Base-by-base conservation (phyloP, 78 protist species). In the Cavenderia fasciculata region DNA sequence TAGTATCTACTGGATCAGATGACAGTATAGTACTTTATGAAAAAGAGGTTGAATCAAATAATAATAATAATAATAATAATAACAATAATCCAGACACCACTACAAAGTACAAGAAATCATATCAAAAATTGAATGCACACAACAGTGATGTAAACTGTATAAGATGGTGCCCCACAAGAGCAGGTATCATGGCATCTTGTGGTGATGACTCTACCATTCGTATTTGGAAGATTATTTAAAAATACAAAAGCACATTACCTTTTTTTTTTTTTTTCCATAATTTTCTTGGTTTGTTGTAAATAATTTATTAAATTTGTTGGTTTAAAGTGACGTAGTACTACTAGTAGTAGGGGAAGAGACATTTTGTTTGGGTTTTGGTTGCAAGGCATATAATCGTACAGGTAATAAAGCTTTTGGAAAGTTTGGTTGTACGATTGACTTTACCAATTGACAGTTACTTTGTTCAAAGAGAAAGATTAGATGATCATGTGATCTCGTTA, bases 221-320 rank as follows among this genome's bases (percentile, higher is more conserved):
- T 62, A 41, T 96, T n/a, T 96, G 97, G 97, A 23, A 25, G 31
- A 52, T 89, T 74, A n/a, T n/a, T n/a, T n/a, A n/a, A n/a, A n/a
- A n/a, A n/a, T n/a, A n/a, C n/a, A n/a, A n/a, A n/a, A n/a, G n/a
- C n/a, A n/a, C n/a, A n/a, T n/a, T n/a, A n/a, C n/a, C n/a, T n/a
- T n/a, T n/a, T n/a, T n/a, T n/a, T n/a, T n/a, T n/a, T n/a, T n/a
- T n/a, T n/a, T n/a, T n/a, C n/a, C n/a, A n/a, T n/a, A n/a, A n/a
- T n/a, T n/a, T n/a, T n/a, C n/a, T n/a, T n/a, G n/a, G n/a, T n/a
- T n/a, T n/a, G n/a, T n/a, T n/a, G n/a, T n/a, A n/a, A n/a, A n/a
- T n/a, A n/a, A n/a, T n/a, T n/a, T n/a, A n/a, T n/a, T n/a, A n/a
- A n/a, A n/a, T n/a, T n/a, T n/a, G n/a, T n/a, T n/a, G n/a, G n/a